Percentiles rank a stretch among this genome's conserved stretches.
Conservation (phyloP, 805 yeast genomes). For the Saccharomyces eubayanus region DNA sequence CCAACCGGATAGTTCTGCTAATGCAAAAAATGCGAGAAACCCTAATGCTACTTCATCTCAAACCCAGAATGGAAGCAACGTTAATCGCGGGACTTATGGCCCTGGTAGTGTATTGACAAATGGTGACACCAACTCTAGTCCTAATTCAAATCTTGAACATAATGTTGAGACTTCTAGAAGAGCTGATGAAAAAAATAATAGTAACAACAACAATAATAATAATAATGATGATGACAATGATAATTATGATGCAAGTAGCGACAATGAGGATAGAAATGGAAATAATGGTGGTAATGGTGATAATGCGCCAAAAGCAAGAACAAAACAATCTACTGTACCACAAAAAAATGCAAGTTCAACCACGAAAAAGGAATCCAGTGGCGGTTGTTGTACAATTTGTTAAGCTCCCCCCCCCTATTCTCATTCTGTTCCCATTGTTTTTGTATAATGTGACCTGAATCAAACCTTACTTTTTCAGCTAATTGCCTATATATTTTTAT, state of each 20-base stretch:
- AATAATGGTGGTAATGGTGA: not conserved
- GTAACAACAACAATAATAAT: constrained; percentile 1
- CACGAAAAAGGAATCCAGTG: constrained; percentile 15
- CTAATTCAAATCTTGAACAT: not conserved
- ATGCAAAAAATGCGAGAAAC: not conserved
- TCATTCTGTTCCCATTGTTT: too few species aligned
- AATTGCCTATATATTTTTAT: not conserved
- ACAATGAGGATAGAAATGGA: not conserved
- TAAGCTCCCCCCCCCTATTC: constrained; percentile 2
- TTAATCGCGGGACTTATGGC: not conserved
- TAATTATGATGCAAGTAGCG: not conserved
- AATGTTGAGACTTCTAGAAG: not conserved
- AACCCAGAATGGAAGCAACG: not conserved
- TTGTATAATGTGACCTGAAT: not conserved
- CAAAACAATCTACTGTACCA: constrained; percentile 1
- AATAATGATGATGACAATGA: not conserved
- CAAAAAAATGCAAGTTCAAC: constrained; percentile 1
- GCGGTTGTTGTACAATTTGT: constrained; percentile 32
- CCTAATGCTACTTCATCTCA: constrained; percentile 6
- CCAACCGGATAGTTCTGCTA: not conserved
- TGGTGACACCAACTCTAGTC: not conserved
- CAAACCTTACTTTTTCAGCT: not conserved
- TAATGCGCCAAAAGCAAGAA: constrained; percentile 3
- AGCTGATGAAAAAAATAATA: not conserved
- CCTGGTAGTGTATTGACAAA: not conserved